phyloP scores from a whole-genome alignment of 106 monocot genomes.

The Platanthera zijinensis region DNA sequence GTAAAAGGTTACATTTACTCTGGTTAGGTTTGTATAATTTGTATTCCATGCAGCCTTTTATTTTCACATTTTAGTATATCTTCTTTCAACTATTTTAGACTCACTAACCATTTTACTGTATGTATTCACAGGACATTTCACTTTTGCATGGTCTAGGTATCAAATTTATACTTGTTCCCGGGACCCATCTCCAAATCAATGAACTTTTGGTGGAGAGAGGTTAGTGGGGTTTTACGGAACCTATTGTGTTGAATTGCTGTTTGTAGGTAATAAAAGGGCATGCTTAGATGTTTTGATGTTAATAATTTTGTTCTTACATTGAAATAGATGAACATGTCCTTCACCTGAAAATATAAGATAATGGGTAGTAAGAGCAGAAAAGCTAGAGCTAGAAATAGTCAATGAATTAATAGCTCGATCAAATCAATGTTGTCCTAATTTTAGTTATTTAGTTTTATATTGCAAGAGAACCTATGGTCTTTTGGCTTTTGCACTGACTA shows the following conservation, averaged over 20 bases:
- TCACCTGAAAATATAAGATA: not conserved
- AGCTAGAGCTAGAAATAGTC: not conserved
- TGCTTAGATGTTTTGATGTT: not conserved
- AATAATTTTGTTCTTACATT: not conserved
- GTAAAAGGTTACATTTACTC: not conserved
- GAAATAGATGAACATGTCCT: not conserved
- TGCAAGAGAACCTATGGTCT: not conserved
- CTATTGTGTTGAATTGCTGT: not conserved
- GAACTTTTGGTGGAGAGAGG: constrained; percentile 11
- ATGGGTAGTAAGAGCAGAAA: not conserved
- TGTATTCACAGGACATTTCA: constrained; percentile 8
- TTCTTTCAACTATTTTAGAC: not conserved
- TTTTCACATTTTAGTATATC: not conserved
- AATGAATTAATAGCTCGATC: not conserved
- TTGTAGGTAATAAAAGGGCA: not conserved
- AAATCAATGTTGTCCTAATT: not conserved
- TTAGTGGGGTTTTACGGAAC: not conserved
- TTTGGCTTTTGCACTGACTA: not conserved
- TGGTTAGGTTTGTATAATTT: not conserved
- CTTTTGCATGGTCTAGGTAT: constrained; percentile 15
- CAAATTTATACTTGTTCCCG: constrained; percentile 16
- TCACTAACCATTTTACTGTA: not conserved
- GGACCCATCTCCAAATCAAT: constrained; percentile 11
- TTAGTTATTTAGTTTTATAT: not conserved
- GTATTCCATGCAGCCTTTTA: not conserved